Evolutionary conservation across 1,139 yeast species (phyloP).

Genomic region (Taphrina communis): DNA sequence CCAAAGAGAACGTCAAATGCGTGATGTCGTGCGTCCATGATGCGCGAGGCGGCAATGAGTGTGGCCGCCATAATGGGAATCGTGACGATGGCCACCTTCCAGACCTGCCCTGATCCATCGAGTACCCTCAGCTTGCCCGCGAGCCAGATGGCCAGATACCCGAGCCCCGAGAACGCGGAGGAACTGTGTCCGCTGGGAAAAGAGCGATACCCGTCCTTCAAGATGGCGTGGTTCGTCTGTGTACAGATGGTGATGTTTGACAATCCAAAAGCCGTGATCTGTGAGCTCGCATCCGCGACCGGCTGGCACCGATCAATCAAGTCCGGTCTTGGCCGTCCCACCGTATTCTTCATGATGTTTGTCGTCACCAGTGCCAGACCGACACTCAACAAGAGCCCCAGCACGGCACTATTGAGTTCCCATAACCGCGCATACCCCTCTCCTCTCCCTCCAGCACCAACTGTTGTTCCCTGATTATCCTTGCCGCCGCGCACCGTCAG

Average conservation of each 20-base stretch:
- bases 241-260: slow-evolving; percentile 57
- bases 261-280: slow-evolving; percentile 49
- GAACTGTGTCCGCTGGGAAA: slow-evolving; percentile 73
- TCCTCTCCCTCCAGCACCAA: too few relatives aligned
- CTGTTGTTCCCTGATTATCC: background rate
- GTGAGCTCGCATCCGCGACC: slow-evolving; percentile 45
- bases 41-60: slow-evolving; percentile 70
- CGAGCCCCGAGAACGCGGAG: slow-evolving; percentile 62
- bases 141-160: slow-evolving; percentile 67
- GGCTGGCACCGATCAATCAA: slow-evolving; percentile 74
- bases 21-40: slow-evolving; percentile 61
- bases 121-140: slow-evolving; percentile 63
- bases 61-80: slow-evolving; percentile 64
- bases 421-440: slow-evolving; percentile 44
- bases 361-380: slow-evolving; percentile 64
- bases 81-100: slow-evolving; percentile 59
- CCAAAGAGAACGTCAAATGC: slow-evolving; percentile 39
- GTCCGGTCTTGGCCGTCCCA: slow-evolving; percentile 81
- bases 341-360: slow-evolving; percentile 70
- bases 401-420: slow-evolving; percentile 58
- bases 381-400: slow-evolving; percentile 62
- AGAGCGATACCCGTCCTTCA: slow-evolving; percentile 74
- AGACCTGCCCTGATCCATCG: slow-evolving; percentile 58
- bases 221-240: slow-evolving; percentile 51
- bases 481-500: slow-evolving; percentile 54